These are phyloP conservation scores for Nicotiana rustica DNA, from an alignment of 305 asterid species.

Conservation along the genomic window DNA sequence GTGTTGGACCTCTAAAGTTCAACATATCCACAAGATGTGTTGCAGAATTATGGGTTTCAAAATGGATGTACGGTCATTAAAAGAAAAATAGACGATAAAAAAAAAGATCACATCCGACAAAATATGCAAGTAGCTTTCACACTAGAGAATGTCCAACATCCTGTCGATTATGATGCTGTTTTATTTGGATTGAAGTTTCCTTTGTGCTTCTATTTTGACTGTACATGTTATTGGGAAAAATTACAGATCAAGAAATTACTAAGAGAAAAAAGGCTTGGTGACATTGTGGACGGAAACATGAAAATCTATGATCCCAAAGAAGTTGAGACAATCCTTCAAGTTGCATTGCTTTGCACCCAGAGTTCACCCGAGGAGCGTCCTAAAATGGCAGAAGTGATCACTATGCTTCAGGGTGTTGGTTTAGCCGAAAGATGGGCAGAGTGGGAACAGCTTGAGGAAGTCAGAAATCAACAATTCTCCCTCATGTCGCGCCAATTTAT, in stretches of 20 bases:
- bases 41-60: not conserved
- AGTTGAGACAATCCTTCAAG: constrained; percentile 78
- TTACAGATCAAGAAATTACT: constrained; percentile 75
- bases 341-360: constrained; percentile 92
- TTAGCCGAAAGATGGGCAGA: constrained; percentile 92
- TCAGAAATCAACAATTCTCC: constrained; percentile 57
- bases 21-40: not conserved
- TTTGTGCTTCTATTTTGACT: not conserved
- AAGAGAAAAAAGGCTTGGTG: constrained; percentile 69
- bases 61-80: not conserved
- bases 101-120: not conserved
- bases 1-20: not conserved
- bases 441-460: constrained; percentile 85
- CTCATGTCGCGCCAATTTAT: constrained; percentile 59
- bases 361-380: constrained; percentile 85
- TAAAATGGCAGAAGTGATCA: constrained; percentile 68
- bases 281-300: constrained; percentile 71
- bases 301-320: constrained; percentile 56
- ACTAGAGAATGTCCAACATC: not conserved
- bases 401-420: constrained; percentile 84
- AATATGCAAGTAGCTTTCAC: not conserved
- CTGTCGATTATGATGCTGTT: not conserved
- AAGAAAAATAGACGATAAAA: no score
- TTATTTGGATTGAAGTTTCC: not conserved
- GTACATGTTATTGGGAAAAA: not conserved